Evolutionary conservation across 768 basidiomycete genomes (phyloP), one percentile per base, ranked within the genome.

Genomic region (Trametes cinnabarina): DNA sequence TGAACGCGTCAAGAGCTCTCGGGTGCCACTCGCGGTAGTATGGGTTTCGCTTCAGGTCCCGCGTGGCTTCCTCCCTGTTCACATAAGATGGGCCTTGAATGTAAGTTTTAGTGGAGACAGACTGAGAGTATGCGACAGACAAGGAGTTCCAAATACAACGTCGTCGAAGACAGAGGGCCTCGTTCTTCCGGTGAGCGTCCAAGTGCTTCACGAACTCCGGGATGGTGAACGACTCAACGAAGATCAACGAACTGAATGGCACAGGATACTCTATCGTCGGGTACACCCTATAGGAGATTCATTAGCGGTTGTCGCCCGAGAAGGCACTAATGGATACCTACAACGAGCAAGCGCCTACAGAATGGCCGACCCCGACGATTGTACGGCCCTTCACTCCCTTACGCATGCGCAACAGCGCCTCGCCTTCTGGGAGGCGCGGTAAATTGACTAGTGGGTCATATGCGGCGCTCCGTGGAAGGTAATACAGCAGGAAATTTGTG

Each of bases 301-400:
- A 15, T n/a, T n/a, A n/a, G n/a, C n/a, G n/a, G n/a, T n/a, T n/a
- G n/a, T n/a, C n/a, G n/a, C n/a, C n/a, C n/a, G n/a, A n/a, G n/a
- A n/a, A n/a, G n/a, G n/a, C n/a, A n/a, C n/a, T n/a, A n/a, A n/a
- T n/a, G n/a, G n/a, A n/a, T n/a, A 77, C 89, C 66, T 66, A 92
- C 86, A 83, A 79, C 1, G 85, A 83, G 65, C 85, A 86, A 1
- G 90, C 93, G 20, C 94, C 90, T 48, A 90, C 84, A 0, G 92
- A 94, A 68, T 96, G 94, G 0, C 93, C 93, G 4, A 92, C 73
- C 2, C 78, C 83, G 23, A 93, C 74, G 2, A 94, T 65, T n/a
- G 71, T 81, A 32, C 87, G 79, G 6, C 73, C 61, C 2, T 42
- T 58, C 65, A 85, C 84, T 0, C 90, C 90, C 20, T 68, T 63